These are phyloP conservation scores for Cladosporium sphaerospermum DNA, from an alignment of 2,329 filamentous ascomycete species.

Conservation along the genomic window DNA sequence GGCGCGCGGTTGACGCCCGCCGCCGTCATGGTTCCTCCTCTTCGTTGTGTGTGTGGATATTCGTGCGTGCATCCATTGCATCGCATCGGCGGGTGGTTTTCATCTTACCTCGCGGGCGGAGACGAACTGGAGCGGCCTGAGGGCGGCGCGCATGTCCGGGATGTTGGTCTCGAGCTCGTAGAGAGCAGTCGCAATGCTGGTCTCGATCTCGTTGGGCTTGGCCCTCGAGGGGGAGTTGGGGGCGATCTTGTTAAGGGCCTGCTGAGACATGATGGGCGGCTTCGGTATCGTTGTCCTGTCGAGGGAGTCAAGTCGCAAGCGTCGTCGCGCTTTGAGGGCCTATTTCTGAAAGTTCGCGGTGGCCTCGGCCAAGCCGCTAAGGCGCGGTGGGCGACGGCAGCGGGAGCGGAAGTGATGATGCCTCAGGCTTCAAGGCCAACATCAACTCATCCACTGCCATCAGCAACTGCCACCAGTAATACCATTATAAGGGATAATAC, in stretches of 20 bases:
- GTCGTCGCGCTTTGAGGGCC: not conserved
- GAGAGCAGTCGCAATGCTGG: constrained; percentile 91
- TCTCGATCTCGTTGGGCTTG: constrained; percentile 96
- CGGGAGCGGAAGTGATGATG: not conserved
- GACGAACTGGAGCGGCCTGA: constrained; percentile 97
- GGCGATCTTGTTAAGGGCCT: constrained; percentile 96
- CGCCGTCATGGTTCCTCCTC: not conserved
- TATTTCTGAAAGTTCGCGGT: not conserved
- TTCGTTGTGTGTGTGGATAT: constrained; percentile 11
- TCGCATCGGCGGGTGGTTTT: constrained; percentile 8
- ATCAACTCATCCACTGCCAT: too few relatives aligned
- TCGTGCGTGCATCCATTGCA: constrained; percentile 4
- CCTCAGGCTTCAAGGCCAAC: too few relatives aligned
- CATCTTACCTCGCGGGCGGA: constrained; percentile 96
- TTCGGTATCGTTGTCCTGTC: constrained; percentile 8
- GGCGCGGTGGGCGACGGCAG: not conserved
- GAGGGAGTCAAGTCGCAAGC: not conserved
- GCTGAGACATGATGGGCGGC: constrained; percentile 50
- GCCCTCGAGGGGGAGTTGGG: constrained; percentile 92
- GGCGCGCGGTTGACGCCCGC: not conserved
- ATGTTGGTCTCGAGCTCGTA: constrained; percentile 99
- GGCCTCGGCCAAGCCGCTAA: not conserved
- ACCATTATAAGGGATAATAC: too few relatives aligned
- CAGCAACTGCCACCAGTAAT: too few relatives aligned
- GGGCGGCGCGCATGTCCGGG: constrained; percentile 89